Percentiles rank a stretch among this genome's conserved stretches.
Evolutionary conservation across 352 stramenopile species (phyloP).

Genomic region (Phytophthora uliginosa): DNA sequence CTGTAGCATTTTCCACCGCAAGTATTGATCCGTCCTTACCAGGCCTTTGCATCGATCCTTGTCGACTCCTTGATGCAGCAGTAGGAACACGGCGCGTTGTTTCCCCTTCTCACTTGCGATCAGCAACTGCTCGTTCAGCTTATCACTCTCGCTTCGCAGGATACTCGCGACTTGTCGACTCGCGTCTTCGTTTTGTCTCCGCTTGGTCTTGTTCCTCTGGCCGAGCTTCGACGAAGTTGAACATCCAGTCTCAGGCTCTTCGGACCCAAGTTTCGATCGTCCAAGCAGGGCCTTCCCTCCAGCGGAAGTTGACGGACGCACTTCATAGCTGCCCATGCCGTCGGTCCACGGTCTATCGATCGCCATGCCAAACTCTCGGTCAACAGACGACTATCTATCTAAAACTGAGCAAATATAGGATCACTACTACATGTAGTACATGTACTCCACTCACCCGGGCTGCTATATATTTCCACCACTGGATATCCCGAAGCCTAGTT

Average conservation of each 20-base stretch:
- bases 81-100: constrained; percentile 69
- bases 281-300: constrained; percentile 6
- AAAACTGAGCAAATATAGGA: not conserved
- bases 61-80: constrained; percentile 73
- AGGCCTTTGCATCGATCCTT: constrained; percentile 69
- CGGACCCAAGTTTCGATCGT: not conserved
- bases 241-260: constrained; percentile 1
- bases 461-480: too few relatives aligned
- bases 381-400: not conserved
- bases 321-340: not conserved
- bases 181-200: constrained; percentile 27
- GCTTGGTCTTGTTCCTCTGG: constrained; percentile 20
- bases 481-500: too few relatives aligned
- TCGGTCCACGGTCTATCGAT: constrained; percentile 2
- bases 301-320: constrained; percentile 16
- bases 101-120: constrained; percentile 82
- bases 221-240: not conserved
- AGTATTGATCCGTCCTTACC: constrained; percentile 36
- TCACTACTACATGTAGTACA: not conserved
- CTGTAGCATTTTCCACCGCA: not conserved
- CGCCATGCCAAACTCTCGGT: not conserved
- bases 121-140: constrained; percentile 66
- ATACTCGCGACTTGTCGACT: constrained; percentile 51
- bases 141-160: constrained; percentile 47
- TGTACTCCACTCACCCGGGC: too few relatives aligned